These are phyloP conservation scores for Ananas comosus DNA, from an alignment of 176 grass and related monocot species.

Conservation along the genomic window DNA sequence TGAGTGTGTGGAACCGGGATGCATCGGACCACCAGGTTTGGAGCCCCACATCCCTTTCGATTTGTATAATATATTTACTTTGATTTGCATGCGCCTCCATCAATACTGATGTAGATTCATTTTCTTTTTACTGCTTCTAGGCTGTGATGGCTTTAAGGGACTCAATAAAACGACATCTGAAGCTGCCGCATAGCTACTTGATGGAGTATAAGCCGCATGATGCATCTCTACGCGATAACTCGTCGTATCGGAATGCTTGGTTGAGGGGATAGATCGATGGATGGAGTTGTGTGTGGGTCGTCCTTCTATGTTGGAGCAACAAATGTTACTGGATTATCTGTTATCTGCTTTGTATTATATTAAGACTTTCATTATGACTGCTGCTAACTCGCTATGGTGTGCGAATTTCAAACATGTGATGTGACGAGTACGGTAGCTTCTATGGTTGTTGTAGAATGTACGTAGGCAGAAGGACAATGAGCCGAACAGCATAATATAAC, in stretches of 20 bases:
- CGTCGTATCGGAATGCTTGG: slow-evolving; percentile 95
- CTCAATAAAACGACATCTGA: slow-evolving; percentile 94
- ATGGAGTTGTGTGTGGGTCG: too few relatives aligned
- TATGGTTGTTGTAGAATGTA: too few relatives aligned
- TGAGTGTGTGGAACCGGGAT: slow-evolving; percentile 95
- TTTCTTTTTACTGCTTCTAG: slow-evolving; percentile 24
- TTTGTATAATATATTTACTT: background rate
- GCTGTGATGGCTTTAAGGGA: slow-evolving; percentile 85
- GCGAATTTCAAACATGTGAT: too few relatives aligned
- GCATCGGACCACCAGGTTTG: slow-evolving; percentile 83
- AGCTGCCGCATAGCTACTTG: slow-evolving; percentile 78
- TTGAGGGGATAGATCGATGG: slow-evolving; percentile 47
- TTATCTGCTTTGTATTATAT: too few relatives aligned
- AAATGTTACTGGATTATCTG: too few relatives aligned
- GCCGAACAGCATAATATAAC: too few relatives aligned
- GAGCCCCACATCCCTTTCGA: background rate
- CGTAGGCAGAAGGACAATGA: too few relatives aligned
- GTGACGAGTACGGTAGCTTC: too few relatives aligned
- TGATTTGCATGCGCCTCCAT: background rate
- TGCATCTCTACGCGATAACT: slow-evolving; percentile 78
- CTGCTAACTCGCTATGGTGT: too few relatives aligned
- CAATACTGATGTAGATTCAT: slow-evolving; percentile 1
- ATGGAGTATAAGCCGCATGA: slow-evolving; percentile 99
- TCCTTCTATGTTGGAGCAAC: too few relatives aligned
- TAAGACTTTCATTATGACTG: too few relatives aligned